Evolutionary conservation across 345 rosid species (phyloP).

Genomic region (Linum tenue): DNA sequence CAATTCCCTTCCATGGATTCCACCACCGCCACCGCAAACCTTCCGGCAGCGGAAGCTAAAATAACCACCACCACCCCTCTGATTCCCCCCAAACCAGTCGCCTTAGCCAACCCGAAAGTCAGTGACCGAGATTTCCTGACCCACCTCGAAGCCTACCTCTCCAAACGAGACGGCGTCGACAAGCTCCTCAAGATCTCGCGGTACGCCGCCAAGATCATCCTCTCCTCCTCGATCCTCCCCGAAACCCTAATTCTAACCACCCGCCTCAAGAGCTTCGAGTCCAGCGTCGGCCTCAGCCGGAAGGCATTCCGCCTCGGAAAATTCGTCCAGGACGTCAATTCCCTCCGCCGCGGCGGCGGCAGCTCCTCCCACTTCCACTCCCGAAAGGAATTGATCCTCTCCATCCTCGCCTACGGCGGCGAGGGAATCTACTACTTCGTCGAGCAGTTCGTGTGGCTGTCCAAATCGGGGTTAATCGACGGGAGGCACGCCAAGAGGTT

Average conservation of each 20-base stretch:
- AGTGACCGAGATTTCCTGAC: constrained; percentile 43
- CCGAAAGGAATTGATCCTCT: constrained; percentile 31
- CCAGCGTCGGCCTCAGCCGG: constrained; percentile 91
- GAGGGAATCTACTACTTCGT: constrained; percentile 77
- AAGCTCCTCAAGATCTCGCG: constrained; percentile 85
- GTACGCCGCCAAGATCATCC: constrained; percentile 73
- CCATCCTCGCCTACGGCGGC: constrained; percentile 64
- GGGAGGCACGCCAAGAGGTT: constrained; percentile 35
- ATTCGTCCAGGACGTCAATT: constrained; percentile 79
- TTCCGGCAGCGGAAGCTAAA: neutral
- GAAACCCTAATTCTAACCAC: constrained; percentile 29
- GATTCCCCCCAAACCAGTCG: constrained; percentile 8
- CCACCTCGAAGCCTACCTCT: constrained; percentile 68
- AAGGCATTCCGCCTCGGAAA: constrained; percentile 93
- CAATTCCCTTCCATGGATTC: no score
- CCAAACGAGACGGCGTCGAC: constrained; percentile 83
- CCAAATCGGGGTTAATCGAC: constrained; percentile 77
- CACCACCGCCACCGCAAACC: neutral
- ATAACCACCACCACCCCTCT: neutral
- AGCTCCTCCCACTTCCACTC: constrained; percentile 39
- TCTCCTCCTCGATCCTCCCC: constrained; percentile 51
- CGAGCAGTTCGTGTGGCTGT: constrained; percentile 78
- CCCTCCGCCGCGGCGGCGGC: constrained; percentile 28
- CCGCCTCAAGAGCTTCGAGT: constrained; percentile 71
- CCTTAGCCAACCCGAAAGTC: constrained; percentile 1